Percentiles rank a stretch among this genome's conserved stretches.
Evolutionary conservation across 371 early-diverging fungal species (phyloP).

Genomic region (Actinomortierella wolfii): DNA sequence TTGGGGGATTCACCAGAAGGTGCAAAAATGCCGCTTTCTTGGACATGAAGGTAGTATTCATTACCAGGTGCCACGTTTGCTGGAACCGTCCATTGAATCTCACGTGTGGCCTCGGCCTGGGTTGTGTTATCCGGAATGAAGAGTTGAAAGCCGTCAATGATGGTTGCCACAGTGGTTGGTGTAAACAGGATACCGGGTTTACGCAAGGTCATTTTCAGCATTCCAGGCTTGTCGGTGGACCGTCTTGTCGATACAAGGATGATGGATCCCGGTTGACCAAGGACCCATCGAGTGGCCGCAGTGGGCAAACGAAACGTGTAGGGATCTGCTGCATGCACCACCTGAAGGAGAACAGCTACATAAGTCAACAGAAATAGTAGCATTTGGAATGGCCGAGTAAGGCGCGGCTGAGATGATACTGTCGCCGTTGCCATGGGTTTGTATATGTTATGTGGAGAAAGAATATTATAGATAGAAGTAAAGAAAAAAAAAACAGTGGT

Average conservation of each 20-base stretch:
- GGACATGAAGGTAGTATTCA: constrained; percentile 14
- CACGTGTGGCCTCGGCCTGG: constrained; percentile 1
- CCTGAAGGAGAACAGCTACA: too few species aligned
- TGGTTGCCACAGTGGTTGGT: constrained; percentile 2
- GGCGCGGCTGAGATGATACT: too few species aligned
- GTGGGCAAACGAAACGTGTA: constrained; percentile 12
- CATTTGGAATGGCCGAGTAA: too few species aligned
- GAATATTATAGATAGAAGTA: too few species aligned
- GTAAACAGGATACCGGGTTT: constrained; percentile 2
- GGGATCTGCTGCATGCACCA: too few species aligned
- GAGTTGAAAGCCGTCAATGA: constrained; percentile 21
- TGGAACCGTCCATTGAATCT: constrained; percentile 22
- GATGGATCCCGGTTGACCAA: constrained; percentile 18
- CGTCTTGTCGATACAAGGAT: constrained; percentile 12
- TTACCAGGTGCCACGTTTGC: constrained; percentile 9
- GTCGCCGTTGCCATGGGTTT: too few species aligned
- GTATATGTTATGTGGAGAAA: too few species aligned
- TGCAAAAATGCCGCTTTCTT: too few species aligned
- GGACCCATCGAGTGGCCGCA: constrained; percentile 21
- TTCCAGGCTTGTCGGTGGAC: constrained; percentile 8
- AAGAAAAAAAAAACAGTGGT: too few species aligned
- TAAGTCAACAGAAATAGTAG: too few species aligned
- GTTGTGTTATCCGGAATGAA: constrained; percentile 11
- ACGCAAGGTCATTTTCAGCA: constrained; percentile 19
- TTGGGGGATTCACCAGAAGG: constrained; percentile 4